Conservation (phyloP, 805 yeast species). For the Yueomyces sinensis region DNA sequence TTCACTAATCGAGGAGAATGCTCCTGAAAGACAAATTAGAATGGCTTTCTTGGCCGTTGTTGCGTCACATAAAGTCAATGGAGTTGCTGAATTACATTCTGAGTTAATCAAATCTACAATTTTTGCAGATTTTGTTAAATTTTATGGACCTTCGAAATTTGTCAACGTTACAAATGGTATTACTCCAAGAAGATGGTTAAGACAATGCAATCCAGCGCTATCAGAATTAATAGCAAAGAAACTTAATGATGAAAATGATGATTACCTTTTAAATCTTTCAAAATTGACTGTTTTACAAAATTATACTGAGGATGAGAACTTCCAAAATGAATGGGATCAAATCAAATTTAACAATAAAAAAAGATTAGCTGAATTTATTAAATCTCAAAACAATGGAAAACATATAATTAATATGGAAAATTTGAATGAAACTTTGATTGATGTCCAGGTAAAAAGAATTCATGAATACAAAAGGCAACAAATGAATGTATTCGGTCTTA, state of each 20-base stretch:
- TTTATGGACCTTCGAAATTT: slow-evolving; percentile 73
- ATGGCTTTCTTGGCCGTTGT: slow-evolving; percentile 88
- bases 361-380: slow-evolving; percentile 52
- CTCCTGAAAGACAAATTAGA: slow-evolving; percentile 64
- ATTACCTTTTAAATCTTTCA: slow-evolving; percentile 55
- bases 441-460: slow-evolving; percentile 86
- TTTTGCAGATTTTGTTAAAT: slow-evolving; percentile 76
- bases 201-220: slow-evolving; percentile 79
- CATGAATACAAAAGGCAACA: slow-evolving; percentile 96
- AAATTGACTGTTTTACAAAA: slow-evolving; percentile 53
- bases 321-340: slow-evolving; percentile 55
- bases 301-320: slow-evolving; percentile 52
- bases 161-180: slow-evolving; percentile 90
- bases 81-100: slow-evolving; percentile 92
- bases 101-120: slow-evolving; percentile 81
- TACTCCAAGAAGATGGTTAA: slow-evolving; percentile 93
- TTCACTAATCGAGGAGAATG: slow-evolving; percentile 73
- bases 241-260: slow-evolving; percentile 45
- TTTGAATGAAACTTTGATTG: slow-evolving; percentile 58
- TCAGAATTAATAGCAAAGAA: slow-evolving; percentile 60
- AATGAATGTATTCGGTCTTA: slow-evolving; percentile 79
- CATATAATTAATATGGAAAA: slow-evolving; percentile 44
- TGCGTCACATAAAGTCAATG: slow-evolving; percentile 88
- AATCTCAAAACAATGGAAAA: slow-evolving; percentile 40
- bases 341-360: slow-evolving; percentile 61